Base-by-base conservation (phyloP, 225 moss, liverwort and hornwort species). In the Sphagnum tenellum region DNA sequence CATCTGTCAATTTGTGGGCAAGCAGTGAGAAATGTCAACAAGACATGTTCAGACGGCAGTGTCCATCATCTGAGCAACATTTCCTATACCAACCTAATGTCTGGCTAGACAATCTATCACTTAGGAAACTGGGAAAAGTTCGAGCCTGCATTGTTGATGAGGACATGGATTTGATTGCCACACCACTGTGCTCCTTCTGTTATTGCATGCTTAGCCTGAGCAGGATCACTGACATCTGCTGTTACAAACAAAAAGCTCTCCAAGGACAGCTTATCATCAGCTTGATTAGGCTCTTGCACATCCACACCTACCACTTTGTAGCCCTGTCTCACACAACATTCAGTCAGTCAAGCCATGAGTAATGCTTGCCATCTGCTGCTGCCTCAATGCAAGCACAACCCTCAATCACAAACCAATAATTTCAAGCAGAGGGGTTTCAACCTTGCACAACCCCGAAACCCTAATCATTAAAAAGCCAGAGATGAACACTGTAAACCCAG, bases 261-360 rank as follows among this genome's bases (percentile, higher is more conserved):
- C 12, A 57, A 56, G 4, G 57, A 4, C 63, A 79, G 66, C 51
- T 79, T 72, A 12, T 69, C 69, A 29, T 29, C 29, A 44, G 67
- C 73, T 53, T 69, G 49, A 49, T 64, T 66, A 66, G 59, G 67
- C 63, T 62, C 71, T 51, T 49, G 70, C 47, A 83, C 49, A 62
- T 86, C 86, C 45, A 76, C 80, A 67, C 83, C 86, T 60, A 86
- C 78, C 63, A 86, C 86, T 48, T 72, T 80, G 71, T 83, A 86
- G 50, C 86, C 86, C 86, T 86, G 70, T 63, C 8, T 29, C 29
- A 29, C 29, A 29, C 29, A 29, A 29, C 64, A 67, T 48, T 7
- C 3, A 65, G 50, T 12, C 11, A 29, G 5, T 12, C 47, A 9
- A 9, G 12, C 12, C 11, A 6, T 11, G 45, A 67, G 52, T 13